Base-by-base conservation (phyloP, 768 basidiomycete genomes). In the Leccinum rimulosum region DNA sequence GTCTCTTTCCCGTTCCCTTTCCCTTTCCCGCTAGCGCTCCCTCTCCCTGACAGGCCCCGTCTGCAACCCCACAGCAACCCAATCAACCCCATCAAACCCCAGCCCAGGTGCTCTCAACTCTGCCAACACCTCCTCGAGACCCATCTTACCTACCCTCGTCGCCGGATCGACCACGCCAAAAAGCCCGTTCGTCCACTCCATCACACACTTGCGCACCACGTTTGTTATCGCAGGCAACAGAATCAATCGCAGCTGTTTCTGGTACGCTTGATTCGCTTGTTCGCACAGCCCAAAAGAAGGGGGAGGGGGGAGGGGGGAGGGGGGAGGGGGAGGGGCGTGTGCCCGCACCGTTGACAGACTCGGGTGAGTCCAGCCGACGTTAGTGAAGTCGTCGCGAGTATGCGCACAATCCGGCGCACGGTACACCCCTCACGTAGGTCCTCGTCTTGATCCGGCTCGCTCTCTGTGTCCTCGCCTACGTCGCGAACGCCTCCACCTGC, bases 21-120 rank as follows among this genome's bases (percentile, higher is more conserved):
- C 31, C 11, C 31, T 31, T 31, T 31, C 31, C 10, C 31, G 31
- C 31, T 31, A 10, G 31, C 31, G 48, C 19, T 62, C 66, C 15
- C 27, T 64, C 61, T 61, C 66, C 58, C 62, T 65, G 19, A 43
- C 80, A 49, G 79, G 43, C 11, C 62, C 54, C 25, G 62, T 57
- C 49, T 68, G 66, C 28, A 64, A 53, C 2, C 65, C 67, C 27
- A 64, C 73, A 40, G 69, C 64, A 19, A 64, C 56, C 86, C 88
- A 89, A 66, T 90, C 86, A 3, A 87, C 77, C 0, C 88, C 88
- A 54, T 89, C 85, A 58, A 83, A 87, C 89, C 89, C 91, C 2
- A 85, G 75, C 0, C 80, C 82, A 28, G 76, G 78, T 35, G 85
- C 81, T 43, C 84, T 75, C 58, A 92, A 60, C 50, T 81, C 79